Conservation (phyloP, 768 basidiomycete genomes). For the Podaxis sp. region DNA sequence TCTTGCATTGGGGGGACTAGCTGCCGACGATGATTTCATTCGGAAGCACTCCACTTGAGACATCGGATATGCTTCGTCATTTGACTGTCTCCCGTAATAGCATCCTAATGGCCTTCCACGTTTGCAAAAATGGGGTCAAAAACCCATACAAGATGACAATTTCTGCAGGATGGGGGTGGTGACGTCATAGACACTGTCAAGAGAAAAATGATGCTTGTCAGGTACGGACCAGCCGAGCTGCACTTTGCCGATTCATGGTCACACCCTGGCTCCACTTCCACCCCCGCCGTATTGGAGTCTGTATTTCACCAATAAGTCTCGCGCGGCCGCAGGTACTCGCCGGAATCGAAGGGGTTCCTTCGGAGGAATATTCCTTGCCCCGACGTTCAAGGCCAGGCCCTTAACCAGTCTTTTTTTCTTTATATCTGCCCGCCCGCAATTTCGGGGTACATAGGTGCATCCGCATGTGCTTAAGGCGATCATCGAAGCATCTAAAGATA, state of each 20-base stretch:
- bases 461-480: neutral
- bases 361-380: too few species aligned
- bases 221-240: neutral
- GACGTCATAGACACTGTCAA: slow-evolving; percentile 2
- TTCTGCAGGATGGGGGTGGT: neutral
- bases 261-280: slow-evolving; percentile 2
- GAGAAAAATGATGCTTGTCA: neutral
- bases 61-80: slow-evolving; percentile 9
- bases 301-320: neutral
- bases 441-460: too few species aligned
- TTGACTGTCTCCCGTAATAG: slow-evolving; percentile 9
- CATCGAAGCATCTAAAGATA: neutral
- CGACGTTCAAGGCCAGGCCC: too few species aligned
- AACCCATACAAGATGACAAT: neutral
- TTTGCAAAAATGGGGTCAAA: slow-evolving; percentile 6
- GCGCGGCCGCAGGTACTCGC: too few species aligned
- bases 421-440: too few species aligned
- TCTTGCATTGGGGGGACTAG: neutral
- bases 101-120: neutral
- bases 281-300: neutral
- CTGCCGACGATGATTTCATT: neutral
- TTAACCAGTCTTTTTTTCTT: too few species aligned
- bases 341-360: too few species aligned
- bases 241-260: neutral
- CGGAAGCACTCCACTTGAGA: neutral